Evolutionary conservation across 2,329 filamentous ascomycete genomes (phyloP).

Genomic region (Drechslerella stenobrocha): DNA sequence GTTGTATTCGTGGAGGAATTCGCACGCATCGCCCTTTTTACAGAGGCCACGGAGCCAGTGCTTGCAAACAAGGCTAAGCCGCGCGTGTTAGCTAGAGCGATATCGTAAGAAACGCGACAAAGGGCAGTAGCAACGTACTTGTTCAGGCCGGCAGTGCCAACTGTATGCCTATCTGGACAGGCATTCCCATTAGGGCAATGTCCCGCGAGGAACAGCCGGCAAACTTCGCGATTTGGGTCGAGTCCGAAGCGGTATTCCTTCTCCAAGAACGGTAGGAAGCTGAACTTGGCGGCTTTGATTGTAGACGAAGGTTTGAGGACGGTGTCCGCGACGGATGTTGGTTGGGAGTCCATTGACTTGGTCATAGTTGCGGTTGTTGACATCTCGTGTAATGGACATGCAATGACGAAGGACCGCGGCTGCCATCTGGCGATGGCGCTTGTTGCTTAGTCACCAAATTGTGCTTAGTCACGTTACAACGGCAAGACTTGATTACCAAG

Average conservation of each 20-base stretch:
- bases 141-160: conserved; percentile 65
- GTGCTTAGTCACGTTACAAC: too few species aligned
- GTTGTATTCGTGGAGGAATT: conserved; percentile 99
- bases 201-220: conserved; percentile 81
- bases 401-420: not conserved
- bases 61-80: conserved; percentile 77
- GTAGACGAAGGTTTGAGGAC: conserved; percentile 31
- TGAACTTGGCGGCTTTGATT: conserved; percentile 66
- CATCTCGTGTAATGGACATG: conserved; percentile 7
- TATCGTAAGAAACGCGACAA: not conserved
- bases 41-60: conserved; percentile 96
- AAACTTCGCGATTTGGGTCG: conserved; percentile 74
- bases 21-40: conserved; percentile 95
- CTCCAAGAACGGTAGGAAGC: conserved; percentile 82
- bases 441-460: too few species aligned
- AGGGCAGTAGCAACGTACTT: conserved; percentile 56
- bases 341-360: conserved; percentile 4
- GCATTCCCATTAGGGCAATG: conserved; percentile 82
- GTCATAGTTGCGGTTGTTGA: conserved; percentile 1
- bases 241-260: conserved; percentile 82
- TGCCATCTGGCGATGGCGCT: too few species aligned
- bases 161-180: conserved; percentile 79
- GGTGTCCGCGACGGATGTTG: conserved; percentile 31
- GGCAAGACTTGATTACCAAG: too few species aligned
- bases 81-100: conserved; percentile 40